phyloP scores from a whole-genome alignment of 495 filamentous ascomycete species.

The Aspergillus olivimuriae region DNA sequence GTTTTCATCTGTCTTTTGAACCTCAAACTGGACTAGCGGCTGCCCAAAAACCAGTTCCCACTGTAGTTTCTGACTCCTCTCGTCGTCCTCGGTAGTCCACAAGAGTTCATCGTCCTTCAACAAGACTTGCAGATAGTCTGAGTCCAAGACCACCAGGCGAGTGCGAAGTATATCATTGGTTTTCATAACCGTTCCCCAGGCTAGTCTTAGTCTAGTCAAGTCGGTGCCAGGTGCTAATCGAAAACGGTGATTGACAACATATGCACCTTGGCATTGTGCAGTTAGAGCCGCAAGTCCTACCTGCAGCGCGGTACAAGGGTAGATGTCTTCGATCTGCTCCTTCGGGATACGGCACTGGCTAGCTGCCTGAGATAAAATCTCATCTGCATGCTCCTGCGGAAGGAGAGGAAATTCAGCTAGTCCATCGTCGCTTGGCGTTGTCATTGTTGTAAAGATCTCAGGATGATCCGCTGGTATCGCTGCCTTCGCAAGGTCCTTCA shows the following conservation, averaged over 20 bases:
- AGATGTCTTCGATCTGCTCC: slow-evolving; percentile 46
- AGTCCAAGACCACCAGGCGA: slow-evolving; percentile 18
- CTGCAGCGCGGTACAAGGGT: slow-evolving; percentile 55
- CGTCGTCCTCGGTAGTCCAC: not conserved
- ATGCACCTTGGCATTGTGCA: slow-evolving; percentile 38
- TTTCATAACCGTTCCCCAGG: slow-evolving; percentile 20
- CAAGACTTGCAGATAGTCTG: slow-evolving; percentile 6
- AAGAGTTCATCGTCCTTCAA: not conserved
- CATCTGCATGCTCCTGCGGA: not conserved
- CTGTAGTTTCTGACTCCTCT: not conserved
- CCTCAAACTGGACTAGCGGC: slow-evolving; percentile 6
- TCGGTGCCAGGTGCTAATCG: slow-evolving; percentile 15
- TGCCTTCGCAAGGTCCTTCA: slow-evolving; percentile 8
- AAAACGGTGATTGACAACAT: slow-evolving; percentile 37
- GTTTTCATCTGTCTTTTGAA: not conserved
- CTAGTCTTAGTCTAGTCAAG: slow-evolving; percentile 21
- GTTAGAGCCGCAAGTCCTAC: slow-evolving; percentile 49
- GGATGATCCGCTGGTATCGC: not conserved
- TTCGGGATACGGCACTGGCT: slow-evolving; percentile 16
- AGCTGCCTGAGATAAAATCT: not conserved
- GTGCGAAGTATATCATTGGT: slow-evolving; percentile 32
- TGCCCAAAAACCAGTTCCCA: slow-evolving; percentile 2
- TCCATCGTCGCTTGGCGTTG: not conserved
- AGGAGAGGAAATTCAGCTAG: not conserved
- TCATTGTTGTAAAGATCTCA: not conserved